Base-by-base conservation (phyloP, 1,284 basidiomycete species). In the Ustilago loliicola region DNA sequence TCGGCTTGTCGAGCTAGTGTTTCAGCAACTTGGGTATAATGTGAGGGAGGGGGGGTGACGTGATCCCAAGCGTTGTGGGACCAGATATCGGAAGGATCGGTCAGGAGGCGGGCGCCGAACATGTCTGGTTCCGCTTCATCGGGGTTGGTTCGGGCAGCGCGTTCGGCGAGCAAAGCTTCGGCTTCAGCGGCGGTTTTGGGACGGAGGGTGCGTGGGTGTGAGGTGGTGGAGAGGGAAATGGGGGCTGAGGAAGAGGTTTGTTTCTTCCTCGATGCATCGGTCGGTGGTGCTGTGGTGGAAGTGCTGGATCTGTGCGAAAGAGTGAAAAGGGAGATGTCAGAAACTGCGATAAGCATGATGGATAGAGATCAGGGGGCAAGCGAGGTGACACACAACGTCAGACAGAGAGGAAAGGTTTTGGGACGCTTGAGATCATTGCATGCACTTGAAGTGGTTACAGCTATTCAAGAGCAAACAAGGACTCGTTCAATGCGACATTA, bases 41-140 rank as follows among this genome's bases (percentile, higher is more conserved):
- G 80, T 8, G 79, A 76, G 1, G 65, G 34, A 3, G 83, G 83
- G 0, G 82, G 83, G 52, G 59, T 68, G 55, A 83, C 83, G 52
- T 85, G 83, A 45, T 85, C 83, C 83, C 83, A 85, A 5, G 84
- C 84, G 53, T 85, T 85, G 74, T 82, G 80, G 3, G 66, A 47
- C 79, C 80, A 83, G 40, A 81, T 77, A 47, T 75, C 81, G 17
- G 73, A 61, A 13, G 47, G 55, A 0, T 61, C 21, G 21, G 76
- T 73, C 9, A 83, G 72, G 9, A 80, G 72, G 13, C 84, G 75
- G 1, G 80, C 72, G 10, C 84, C 83, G 50, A 81, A 80, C 17
- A 77, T 52, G 25, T 70, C 68, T 4, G 59, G 36, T 53, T 45
- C 29, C 11, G 51, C 30, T n/a, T 29, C 23, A 19, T 50, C 23